Percentiles rank a stretch among this genome's conserved stretches.
These are phyloP conservation scores for Phlebopus sp. DNA, from an alignment of 1,284 basidiomycete species.

Conservation along the genomic window DNA sequence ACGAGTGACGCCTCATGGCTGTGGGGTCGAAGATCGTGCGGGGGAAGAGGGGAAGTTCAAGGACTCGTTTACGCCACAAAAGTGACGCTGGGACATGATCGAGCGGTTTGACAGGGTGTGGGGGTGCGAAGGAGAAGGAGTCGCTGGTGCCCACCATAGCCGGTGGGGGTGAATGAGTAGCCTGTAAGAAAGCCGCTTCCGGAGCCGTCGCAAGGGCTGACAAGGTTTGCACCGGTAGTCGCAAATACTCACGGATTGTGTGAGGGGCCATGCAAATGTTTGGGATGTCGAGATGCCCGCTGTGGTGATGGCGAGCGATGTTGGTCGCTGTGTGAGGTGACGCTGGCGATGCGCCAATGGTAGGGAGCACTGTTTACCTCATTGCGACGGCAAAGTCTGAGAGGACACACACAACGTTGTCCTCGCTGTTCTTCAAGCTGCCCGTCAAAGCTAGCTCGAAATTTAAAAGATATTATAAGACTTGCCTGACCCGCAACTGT, in stretches of 20 bases:
- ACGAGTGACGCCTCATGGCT: constrained; percentile 14
- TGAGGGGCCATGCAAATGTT: neutral
- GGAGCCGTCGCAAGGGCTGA: neutral
- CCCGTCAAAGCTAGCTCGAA: neutral
- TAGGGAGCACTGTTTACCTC: constrained; percentile 1
- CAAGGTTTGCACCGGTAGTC: neutral
- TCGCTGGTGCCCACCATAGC: neutral
- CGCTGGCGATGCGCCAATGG: neutral
- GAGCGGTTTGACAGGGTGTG: neutral
- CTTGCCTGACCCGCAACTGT: neutral
- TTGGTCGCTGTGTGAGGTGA: neutral
- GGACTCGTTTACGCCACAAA: neutral
- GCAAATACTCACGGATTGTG: neutral
- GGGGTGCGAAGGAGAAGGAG: neutral
- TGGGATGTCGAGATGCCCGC: neutral
- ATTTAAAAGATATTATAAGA: constrained; percentile 7
- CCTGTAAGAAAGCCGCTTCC: neutral
- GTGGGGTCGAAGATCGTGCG: constrained; percentile 22
- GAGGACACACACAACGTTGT: neutral
- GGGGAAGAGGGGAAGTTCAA: constrained; percentile 21
- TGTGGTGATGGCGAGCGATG: neutral
- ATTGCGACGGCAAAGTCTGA: neutral
- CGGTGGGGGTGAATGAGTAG: neutral
- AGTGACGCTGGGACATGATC: neutral
- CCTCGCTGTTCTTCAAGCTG: neutral